Percentiles rank a stretch among this genome's conserved stretches.
Conservation (phyloP, 2,329 filamentous ascomycete species). For the Biscogniauxia mediterranea region DNA sequence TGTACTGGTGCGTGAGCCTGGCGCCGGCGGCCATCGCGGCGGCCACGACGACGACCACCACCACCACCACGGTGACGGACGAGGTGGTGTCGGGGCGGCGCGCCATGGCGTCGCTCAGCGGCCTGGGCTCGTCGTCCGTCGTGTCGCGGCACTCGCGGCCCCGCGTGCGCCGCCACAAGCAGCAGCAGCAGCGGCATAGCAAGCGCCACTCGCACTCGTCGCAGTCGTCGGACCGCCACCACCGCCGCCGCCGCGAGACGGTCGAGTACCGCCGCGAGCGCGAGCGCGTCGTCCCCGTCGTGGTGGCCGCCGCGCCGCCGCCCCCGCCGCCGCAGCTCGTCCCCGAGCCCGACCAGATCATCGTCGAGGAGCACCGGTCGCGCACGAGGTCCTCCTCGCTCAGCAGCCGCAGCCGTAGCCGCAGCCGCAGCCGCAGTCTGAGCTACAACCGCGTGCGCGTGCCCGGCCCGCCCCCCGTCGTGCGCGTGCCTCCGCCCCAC, state of each 20-base stretch:
- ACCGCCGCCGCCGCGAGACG: slow-evolving; percentile 25
- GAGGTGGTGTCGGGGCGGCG: background rate
- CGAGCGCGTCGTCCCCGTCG: slow-evolving; percentile 9
- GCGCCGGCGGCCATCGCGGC: slow-evolving; percentile 36
- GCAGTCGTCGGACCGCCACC: slow-evolving; percentile 9
- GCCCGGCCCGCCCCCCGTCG: slow-evolving; percentile 5
- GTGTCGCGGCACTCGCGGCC: slow-evolving; percentile 31
- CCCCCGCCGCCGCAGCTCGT: background rate
- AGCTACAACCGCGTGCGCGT: background rate
- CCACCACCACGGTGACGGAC: background rate
- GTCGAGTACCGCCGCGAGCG: slow-evolving; percentile 27
- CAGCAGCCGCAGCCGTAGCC: background rate
- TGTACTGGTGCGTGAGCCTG: slow-evolving; percentile 32
- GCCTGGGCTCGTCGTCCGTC: slow-evolving; percentile 26
- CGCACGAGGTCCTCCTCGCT: slow-evolving; percentile 1
- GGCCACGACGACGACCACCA: slow-evolving; percentile 28
- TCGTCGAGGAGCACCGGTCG: slow-evolving; percentile 29
- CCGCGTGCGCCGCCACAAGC: slow-evolving; percentile 10
- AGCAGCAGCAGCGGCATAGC: slow-evolving; percentile 2
- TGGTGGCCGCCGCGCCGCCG: slow-evolving; percentile 1
- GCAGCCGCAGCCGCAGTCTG: slow-evolving; percentile 1
- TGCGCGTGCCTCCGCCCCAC: slow-evolving; percentile 5
- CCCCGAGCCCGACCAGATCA: slow-evolving; percentile 25
- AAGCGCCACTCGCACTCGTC: slow-evolving; percentile 12
- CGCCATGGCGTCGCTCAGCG: slow-evolving; percentile 1